phyloP scores from a whole-genome alignment of 2,329 filamentous ascomycete species.

The Lasiodiplodia theobromae region DNA sequence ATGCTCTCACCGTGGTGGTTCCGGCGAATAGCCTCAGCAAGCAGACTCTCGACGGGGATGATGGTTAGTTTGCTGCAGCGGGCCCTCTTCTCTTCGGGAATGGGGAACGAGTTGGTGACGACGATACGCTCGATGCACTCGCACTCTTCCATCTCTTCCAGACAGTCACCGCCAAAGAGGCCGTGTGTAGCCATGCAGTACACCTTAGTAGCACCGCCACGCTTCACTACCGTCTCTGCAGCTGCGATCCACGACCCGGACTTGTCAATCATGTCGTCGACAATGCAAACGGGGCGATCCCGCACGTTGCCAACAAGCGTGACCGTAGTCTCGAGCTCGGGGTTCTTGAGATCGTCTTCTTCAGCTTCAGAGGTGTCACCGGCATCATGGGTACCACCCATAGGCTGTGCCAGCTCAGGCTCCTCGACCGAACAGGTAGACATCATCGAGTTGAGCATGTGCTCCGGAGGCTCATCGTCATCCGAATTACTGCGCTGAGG shows the following conservation, averaged over 20 bases:
- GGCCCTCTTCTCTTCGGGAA: slow-evolving; percentile 74
- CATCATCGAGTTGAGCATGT: slow-evolving; percentile 82
- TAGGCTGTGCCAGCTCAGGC: slow-evolving; percentile 64
- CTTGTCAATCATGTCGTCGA: slow-evolving; percentile 99
- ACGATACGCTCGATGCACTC: slow-evolving; percentile 93
- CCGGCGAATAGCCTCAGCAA: slow-evolving; percentile 90
- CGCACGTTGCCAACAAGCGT: slow-evolving; percentile 96
- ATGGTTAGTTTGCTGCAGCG: slow-evolving; percentile 84
- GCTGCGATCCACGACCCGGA: slow-evolving; percentile 96
- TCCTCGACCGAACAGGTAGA: slow-evolving; percentile 73
- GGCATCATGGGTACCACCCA: slow-evolving; percentile 86
- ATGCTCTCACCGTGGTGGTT: slow-evolving; percentile 96
- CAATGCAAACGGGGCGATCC: slow-evolving; percentile 86
- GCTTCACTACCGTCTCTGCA: slow-evolving; percentile 94
- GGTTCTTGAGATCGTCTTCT: slow-evolving; percentile 83
- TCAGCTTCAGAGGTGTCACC: slow-evolving; percentile 88
- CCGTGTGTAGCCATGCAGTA: slow-evolving; percentile 98
- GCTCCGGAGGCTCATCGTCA: slow-evolving; percentile 66
- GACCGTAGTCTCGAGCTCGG: slow-evolving; percentile 89
- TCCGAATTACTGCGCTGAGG: slow-evolving; percentile 54
- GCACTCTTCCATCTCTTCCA: slow-evolving; percentile 89
- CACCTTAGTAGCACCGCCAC: slow-evolving; percentile 88
- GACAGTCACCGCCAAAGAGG: slow-evolving; percentile 86
- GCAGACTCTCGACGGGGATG: slow-evolving; percentile 84
- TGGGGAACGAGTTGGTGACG: slow-evolving; percentile 97